Base-by-base conservation (phyloP, 1,139 yeast genomes). In the Candida sp. region DNA sequence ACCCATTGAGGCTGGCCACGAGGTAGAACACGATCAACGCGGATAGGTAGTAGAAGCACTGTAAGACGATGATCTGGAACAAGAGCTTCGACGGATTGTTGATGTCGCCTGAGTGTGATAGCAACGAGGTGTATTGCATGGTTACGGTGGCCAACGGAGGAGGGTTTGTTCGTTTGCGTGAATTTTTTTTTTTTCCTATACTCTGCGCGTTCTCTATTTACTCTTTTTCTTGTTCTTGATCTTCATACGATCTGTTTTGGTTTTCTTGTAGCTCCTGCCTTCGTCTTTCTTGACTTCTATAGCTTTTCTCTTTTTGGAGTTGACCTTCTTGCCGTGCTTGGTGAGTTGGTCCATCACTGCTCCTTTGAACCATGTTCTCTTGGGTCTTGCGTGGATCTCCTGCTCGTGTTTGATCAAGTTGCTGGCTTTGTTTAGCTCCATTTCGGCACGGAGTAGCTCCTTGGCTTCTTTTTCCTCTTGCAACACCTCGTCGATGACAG, bases 301-400 rank as follows among this genome's bases (percentile, higher is more conserved):
- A 46, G 82, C 81, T 60, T 81, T 81, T 65, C 89, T 81, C 73
- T 87, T 84, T 66, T 84, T 84, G 55, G 85, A 81, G 54, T 79
- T 80, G 7, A 75, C 69, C 54, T 70, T 68, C 56, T 72, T 73
- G 47, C 80, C 80, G 45, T 72, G 77, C 56, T 78, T 77, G 12
- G 78, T 70, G 52, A 78, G 65, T 42, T 75, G 76, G 46, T 79
- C 82, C 63, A 77, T 63, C 12, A 73, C 80, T 51, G 76, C 81
- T 40, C 83, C 73, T 68, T 90, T 96, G 70, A 94, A 94, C 99
- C 99, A 94, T 0, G 99, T 94, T 74, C 99, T 85, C 72, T 84
- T 91, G 32, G 99, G 99, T 63, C 98, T 82, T 2, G 97, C 76
- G 58, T 84, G 83, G 64, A 94, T 94, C 68, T 94, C 99, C 49